phyloP scores from a whole-genome alignment of 768 basidiomycete genomes.

The Tulasnella sp. region DNA sequence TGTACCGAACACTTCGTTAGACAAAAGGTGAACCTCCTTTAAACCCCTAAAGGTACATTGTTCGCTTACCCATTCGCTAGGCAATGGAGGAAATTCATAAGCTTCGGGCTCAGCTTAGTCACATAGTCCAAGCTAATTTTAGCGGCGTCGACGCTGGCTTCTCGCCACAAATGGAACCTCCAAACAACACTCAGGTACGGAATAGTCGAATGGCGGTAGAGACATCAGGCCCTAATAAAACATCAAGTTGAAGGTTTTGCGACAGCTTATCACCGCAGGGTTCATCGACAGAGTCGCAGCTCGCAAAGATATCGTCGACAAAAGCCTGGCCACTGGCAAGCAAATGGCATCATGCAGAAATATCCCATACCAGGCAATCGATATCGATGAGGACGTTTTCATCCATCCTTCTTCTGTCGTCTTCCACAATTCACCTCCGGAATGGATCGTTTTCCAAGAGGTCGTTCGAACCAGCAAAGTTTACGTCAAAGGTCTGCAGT shows the following conservation, averaged over 20 bases:
- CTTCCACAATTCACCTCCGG: constrained; percentile 58
- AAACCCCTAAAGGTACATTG: not conserved
- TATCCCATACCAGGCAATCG: constrained; percentile 72
- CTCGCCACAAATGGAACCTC: constrained; percentile 56
- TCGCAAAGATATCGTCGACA: constrained; percentile 69
- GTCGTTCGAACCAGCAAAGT: constrained; percentile 60
- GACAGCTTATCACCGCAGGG: constrained; percentile 75
- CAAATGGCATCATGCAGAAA: constrained; percentile 68
- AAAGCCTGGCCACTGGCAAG: constrained; percentile 42
- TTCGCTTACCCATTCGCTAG: constrained; percentile 29
- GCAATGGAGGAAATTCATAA: constrained; percentile 99
- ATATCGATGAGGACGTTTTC: constrained; percentile 76
- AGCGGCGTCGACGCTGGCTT: constrained; percentile 50
- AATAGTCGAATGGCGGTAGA: not conserved
- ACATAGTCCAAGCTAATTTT: constrained; percentile 73
- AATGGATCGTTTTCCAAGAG: constrained; percentile 78
- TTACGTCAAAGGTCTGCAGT: constrained; percentile 63
- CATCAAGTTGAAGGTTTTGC: constrained; percentile 73
- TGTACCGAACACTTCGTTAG: constrained; percentile 85
- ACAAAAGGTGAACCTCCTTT: constrained; percentile 48
- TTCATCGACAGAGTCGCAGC: constrained; percentile 95
- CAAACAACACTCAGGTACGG: constrained; percentile 61
- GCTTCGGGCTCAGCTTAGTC: constrained; percentile 75
- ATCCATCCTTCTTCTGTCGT: constrained; percentile 86
- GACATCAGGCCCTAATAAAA: not conserved